These are phyloP conservation scores for Tolypocladium tropicale DNA, from an alignment of 2,329 filamentous ascomycete genomes.

Conservation along the genomic window DNA sequence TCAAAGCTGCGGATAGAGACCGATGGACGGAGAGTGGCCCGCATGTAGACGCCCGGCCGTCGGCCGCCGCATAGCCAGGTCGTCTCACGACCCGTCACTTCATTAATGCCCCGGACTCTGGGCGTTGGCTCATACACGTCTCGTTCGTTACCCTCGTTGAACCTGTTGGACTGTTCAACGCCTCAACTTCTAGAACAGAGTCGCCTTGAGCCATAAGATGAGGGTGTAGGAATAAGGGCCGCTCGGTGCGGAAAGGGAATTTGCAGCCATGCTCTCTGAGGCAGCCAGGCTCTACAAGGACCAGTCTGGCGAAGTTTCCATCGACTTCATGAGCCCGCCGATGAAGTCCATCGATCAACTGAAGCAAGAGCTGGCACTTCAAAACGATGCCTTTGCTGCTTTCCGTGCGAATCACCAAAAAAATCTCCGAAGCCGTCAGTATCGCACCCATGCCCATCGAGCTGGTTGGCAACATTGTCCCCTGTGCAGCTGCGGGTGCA, in stretches of 20 bases:
- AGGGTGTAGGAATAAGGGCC: background rate
- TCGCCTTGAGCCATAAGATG: background rate
- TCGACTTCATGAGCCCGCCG: slow-evolving; percentile 21
- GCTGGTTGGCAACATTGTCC: slow-evolving; percentile 25
- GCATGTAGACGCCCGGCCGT: background rate
- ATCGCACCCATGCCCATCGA: slow-evolving; percentile 26
- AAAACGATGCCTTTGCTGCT: slow-evolving; percentile 24
- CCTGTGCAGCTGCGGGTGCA: slow-evolving; percentile 23
- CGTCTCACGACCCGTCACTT: background rate
- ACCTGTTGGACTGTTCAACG: background rate
- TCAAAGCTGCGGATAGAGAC: background rate
- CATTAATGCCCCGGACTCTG: background rate
- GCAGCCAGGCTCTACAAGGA: slow-evolving; percentile 22
- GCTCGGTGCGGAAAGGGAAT: slow-evolving; percentile 6
- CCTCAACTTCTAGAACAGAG: background rate
- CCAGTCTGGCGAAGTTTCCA: slow-evolving; percentile 16
- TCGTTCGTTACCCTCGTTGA: background rate
- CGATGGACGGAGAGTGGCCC: background rate
- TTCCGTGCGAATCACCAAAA: slow-evolving; percentile 25
- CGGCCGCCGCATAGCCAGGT: background rate
- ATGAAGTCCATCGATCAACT: slow-evolving; percentile 22
- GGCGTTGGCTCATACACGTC: background rate
- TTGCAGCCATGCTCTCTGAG: slow-evolving; percentile 21
- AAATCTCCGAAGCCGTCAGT: slow-evolving; percentile 22
- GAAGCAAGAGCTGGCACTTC: slow-evolving; percentile 17